Conservation (phyloP, 2,329 filamentous ascomycete species). For the Beauveria brongniartii region DNA sequence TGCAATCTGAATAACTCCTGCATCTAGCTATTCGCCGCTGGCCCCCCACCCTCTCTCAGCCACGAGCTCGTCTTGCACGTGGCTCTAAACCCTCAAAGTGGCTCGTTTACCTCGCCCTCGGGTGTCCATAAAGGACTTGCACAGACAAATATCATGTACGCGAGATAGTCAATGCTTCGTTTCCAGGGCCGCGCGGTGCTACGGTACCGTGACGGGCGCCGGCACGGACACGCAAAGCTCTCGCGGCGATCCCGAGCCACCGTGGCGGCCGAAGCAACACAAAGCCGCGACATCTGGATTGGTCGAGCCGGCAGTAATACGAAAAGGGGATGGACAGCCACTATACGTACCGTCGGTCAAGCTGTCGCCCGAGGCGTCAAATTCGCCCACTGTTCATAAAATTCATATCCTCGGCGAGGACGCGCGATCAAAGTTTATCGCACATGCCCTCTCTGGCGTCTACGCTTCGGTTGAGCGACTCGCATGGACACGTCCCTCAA, state of each 20-base stretch:
- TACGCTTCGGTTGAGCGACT: constrained; percentile 33
- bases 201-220: constrained; percentile 22
- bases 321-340: constrained; percentile 13
- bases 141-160: constrained; percentile 29
- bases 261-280: constrained; percentile 9
- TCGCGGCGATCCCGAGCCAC: not conserved
- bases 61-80: constrained; percentile 8
- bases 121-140: constrained; percentile 35
- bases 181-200: constrained; percentile 29
- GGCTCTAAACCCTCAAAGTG: constrained; percentile 21
- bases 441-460: constrained; percentile 32
- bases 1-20: not conserved
- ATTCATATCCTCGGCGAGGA: constrained; percentile 36
- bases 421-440: constrained; percentile 31
- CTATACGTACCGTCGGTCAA: constrained; percentile 30
- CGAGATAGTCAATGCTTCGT: constrained; percentile 27
- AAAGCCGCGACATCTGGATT: constrained; percentile 13
- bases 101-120: constrained; percentile 32
- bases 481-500: constrained; percentile 19
- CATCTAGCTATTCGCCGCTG: not conserved
- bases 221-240: constrained; percentile 15
- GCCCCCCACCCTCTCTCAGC: not conserved
- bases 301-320: constrained; percentile 16
- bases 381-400: constrained; percentile 27
- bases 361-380: constrained; percentile 24